A percentile compares a stretch with the other conserved stretches of the same genome.
phyloP scores from a whole-genome alignment of 1,139 yeast genomes.

The Taphrina populina region DNA sequence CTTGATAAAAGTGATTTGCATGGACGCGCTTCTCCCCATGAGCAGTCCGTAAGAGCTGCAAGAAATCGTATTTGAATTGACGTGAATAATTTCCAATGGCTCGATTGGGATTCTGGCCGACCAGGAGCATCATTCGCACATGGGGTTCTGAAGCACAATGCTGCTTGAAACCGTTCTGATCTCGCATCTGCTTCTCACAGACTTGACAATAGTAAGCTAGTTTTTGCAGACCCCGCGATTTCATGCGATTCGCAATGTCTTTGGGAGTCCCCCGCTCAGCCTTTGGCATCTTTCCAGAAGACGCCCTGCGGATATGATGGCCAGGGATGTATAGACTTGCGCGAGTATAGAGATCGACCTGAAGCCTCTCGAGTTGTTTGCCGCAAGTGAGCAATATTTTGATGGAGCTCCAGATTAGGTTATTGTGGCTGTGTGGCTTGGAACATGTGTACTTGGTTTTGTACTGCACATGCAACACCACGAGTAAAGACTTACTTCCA shows the following conservation, averaged over 20 bases:
- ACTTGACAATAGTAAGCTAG: constrained; percentile 86
- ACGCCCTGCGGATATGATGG: no score
- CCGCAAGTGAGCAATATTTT: no score
- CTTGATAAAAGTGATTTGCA: constrained; percentile 87
- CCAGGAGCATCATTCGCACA: constrained; percentile 52
- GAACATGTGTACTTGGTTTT: no score
- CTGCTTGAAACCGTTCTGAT: constrained; percentile 89
- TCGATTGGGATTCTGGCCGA: constrained; percentile 50
- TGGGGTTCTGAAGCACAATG: constrained; percentile 81
- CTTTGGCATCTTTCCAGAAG: constrained; percentile 37
- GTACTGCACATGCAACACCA: no score
- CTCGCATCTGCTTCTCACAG: constrained; percentile 90
- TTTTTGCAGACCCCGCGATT: constrained; percentile 81
- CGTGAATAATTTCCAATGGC: constrained; percentile 62
- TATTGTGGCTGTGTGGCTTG: no score
- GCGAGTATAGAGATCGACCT: no score
- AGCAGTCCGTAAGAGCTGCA: constrained; percentile 58
- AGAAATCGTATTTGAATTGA: constrained; percentile 63
- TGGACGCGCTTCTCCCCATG: constrained; percentile 82
- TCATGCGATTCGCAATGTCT: constrained; percentile 71
- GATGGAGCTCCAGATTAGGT: no score
- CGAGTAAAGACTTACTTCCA: no score
- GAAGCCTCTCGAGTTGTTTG: no score
- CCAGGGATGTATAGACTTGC: no score
- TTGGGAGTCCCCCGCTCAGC: constrained; percentile 85